These are phyloP conservation scores for Tetradesmus obliquus DNA, from an alignment of 139 green algal species.

Conservation along the genomic window DNA sequence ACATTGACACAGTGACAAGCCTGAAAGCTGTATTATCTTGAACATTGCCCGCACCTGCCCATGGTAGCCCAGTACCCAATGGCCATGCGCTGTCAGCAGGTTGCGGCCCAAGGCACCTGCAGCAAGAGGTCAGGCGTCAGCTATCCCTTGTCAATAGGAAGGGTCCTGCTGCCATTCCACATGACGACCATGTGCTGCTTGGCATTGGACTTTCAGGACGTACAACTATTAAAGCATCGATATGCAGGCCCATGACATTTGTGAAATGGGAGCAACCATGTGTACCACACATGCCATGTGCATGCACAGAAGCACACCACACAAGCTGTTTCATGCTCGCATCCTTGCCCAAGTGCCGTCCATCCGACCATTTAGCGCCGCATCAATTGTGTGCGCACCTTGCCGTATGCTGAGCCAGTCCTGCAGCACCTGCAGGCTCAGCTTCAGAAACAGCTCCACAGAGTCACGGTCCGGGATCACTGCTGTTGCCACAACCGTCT, in stretches of 20 bases:
- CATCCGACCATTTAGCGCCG: too few relatives aligned
- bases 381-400: neutral
- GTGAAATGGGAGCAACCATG: too few relatives aligned
- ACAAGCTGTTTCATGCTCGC: neutral
- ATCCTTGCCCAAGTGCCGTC: neutral
- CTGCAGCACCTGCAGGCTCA: neutral
- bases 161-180: neutral
- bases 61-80: constrained; percentile 22
- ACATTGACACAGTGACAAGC: neutral
- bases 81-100: neutral
- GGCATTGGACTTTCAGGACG: too few relatives aligned
- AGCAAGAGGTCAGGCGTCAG: neutral
- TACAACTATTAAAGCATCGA: too few relatives aligned
- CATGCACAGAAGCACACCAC: neutral
- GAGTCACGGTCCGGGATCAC: neutral
- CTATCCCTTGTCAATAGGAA: neutral
- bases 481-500: neutral
- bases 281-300: too few relatives aligned
- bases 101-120: neutral
- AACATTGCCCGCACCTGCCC: neutral
- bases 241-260: too few relatives aligned
- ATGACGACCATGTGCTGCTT: too few relatives aligned
- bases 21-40: neutral
- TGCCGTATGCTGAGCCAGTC: constrained; percentile 30
- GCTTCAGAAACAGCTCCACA: constrained; percentile 16